These are phyloP conservation scores for Yamadazyma nakazawae DNA, from an alignment of 805 yeast genomes.

Conservation along the genomic window DNA sequence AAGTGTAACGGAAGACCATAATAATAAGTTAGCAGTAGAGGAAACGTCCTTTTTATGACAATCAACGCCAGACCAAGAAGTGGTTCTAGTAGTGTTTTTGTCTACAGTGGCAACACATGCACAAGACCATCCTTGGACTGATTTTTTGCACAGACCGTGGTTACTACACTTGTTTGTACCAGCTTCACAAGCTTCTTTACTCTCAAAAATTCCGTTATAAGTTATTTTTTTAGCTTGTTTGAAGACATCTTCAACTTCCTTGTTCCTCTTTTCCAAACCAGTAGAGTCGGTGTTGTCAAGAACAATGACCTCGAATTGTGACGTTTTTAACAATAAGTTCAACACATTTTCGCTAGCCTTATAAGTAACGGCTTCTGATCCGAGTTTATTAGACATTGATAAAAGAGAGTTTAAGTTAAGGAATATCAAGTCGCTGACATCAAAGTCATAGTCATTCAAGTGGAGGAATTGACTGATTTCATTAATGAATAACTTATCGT, in stretches of 20 bases:
- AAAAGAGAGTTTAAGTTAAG: slow-evolving; percentile 42
- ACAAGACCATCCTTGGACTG: slow-evolving; percentile 43
- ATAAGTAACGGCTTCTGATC: slow-evolving; percentile 41
- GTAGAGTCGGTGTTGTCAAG: slow-evolving; percentile 19
- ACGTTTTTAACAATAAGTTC: slow-evolving; percentile 23
- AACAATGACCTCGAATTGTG: slow-evolving; percentile 26
- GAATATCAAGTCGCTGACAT: slow-evolving; percentile 24
- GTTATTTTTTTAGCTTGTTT: slow-evolving; percentile 3
- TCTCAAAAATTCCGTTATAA: slow-evolving; percentile 28
- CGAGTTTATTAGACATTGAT: slow-evolving; percentile 42
- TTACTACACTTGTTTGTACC: slow-evolving; percentile 48
- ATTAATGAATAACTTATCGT: slow-evolving; percentile 45
- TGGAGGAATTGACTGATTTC: slow-evolving; percentile 49
- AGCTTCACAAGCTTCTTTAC: slow-evolving; percentile 46
- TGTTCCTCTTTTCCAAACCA: slow-evolving; percentile 14
- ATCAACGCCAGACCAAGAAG: slow-evolving; percentile 53
- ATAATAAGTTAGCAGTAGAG: slow-evolving; percentile 60
- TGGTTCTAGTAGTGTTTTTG: slow-evolving; percentile 42
- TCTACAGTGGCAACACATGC: slow-evolving; percentile 45
- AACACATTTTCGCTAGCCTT: slow-evolving; percentile 35
- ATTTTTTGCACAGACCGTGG: slow-evolving; percentile 51
- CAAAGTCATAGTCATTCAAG: slow-evolving; percentile 23
- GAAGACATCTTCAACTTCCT: slow-evolving; percentile 18
- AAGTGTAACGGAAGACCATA: slow-evolving; percentile 61
- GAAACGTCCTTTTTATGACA: slow-evolving; percentile 70